Percentiles rank a stretch among this genome's conserved stretches.
Conservation (phyloP, 148 eudicot genomes). For the Polygonum maritimum region DNA sequence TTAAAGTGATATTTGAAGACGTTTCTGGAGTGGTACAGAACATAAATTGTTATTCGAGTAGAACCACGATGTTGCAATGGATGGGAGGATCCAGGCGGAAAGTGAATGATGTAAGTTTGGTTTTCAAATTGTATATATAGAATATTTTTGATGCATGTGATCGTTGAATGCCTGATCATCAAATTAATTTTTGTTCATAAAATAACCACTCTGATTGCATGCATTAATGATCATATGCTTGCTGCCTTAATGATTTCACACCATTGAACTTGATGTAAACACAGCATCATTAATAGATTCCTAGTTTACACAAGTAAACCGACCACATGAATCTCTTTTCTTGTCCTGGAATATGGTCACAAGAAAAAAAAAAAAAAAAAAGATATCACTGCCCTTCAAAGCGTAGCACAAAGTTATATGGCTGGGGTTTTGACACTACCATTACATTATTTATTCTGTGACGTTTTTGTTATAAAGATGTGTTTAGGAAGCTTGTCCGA, state of each 20-base stretch:
- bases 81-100: slow-evolving; percentile 96
- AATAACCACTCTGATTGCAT: neutral
- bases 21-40: neutral
- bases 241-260: neutral
- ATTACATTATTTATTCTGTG: neutral
- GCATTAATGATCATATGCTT: neutral
- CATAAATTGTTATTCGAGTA: neutral
- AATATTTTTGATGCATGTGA: neutral
- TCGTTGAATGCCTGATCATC: neutral
- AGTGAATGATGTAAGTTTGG: slow-evolving; percentile 57
- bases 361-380: neutral
- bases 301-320: neutral
- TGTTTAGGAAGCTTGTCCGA: neutral
- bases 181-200: neutral
- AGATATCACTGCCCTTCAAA: neutral
- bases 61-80: slow-evolving; percentile 70
- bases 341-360: neutral
- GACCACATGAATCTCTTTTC: neutral
- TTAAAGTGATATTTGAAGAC: neutral
- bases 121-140: neutral
- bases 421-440: neutral
- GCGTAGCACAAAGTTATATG: neutral
- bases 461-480: neutral
- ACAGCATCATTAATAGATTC: neutral
- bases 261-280: neutral